These are phyloP conservation scores for Fraxinus americana DNA, from an alignment of 257 asterid species.

Conservation along the genomic window DNA sequence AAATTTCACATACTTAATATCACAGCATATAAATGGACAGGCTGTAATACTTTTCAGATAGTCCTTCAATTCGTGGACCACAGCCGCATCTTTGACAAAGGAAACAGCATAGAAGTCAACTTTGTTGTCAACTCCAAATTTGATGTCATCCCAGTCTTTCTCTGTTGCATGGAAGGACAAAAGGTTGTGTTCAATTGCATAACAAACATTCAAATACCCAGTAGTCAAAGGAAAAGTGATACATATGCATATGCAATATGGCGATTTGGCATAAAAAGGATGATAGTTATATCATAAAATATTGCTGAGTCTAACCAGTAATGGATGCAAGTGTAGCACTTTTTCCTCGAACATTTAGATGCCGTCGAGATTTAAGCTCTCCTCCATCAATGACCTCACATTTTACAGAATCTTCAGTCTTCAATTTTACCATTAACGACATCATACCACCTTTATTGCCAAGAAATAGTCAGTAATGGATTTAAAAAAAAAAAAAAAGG, in stretches of 20 bases:
- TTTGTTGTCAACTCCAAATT: slow-evolving; percentile 92
- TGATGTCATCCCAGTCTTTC: slow-evolving; percentile 97
- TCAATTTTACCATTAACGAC: slow-evolving; percentile 79
- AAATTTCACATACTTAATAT: not conserved
- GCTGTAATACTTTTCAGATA: slow-evolving; percentile 65
- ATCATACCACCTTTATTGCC: slow-evolving; percentile 87
- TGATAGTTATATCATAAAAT: not conserved
- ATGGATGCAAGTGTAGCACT: slow-evolving; percentile 96
- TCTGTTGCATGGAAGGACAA: slow-evolving; percentile 52
- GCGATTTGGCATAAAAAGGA: slow-evolving; percentile 2
- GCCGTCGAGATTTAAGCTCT: slow-evolving; percentile 94
- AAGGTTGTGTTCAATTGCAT: slow-evolving; percentile 27
- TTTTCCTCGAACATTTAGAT: slow-evolving; percentile 94
- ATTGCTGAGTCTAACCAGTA: slow-evolving; percentile 62
- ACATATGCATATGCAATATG: slow-evolving; percentile 17
- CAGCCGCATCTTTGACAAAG: slow-evolving; percentile 97
- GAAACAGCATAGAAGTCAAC: slow-evolving; percentile 97
- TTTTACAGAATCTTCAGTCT: slow-evolving; percentile 76
- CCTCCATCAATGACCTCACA: slow-evolving; percentile 98
- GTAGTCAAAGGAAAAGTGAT: slow-evolving; percentile 14
- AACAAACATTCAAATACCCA: slow-evolving; percentile 9
- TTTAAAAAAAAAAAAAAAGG: not conserved
- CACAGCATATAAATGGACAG: not conserved
- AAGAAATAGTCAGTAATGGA: slow-evolving; percentile 24
- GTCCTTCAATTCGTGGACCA: slow-evolving; percentile 91